A percentile compares a stretch with the other conserved stretches of the same genome.
phyloP scores from a whole-genome alignment of 2,329 filamentous ascomycete species.

The Moelleriella libera region DNA sequence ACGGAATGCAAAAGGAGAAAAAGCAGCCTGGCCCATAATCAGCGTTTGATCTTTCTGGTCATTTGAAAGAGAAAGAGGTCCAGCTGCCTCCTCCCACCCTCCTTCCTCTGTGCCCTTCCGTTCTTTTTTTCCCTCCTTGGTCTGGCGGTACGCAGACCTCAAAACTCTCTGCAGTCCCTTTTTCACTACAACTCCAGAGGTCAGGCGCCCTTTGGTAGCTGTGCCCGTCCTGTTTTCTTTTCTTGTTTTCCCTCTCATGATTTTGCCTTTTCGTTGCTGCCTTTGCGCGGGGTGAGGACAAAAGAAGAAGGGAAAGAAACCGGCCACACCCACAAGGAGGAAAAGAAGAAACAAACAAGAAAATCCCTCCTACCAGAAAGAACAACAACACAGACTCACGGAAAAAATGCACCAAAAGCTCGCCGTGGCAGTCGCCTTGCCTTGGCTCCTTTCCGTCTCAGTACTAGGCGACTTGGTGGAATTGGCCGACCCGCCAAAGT shows the following conservation, averaged over 20 bases:
- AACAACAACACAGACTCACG: no score
- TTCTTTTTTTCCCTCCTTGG: background rate
- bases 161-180: no score
- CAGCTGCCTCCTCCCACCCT: background rate
- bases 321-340: no score
- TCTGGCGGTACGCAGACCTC: no score
- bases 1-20: background rate
- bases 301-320: no score
- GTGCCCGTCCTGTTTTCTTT: background rate
- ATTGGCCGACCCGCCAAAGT: background rate
- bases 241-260: background rate
- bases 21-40: background rate
- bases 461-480: background rate
- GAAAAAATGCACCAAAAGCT: background rate
- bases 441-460: background rate
- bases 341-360: no score
- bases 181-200: no score
- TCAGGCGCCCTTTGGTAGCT: no score
- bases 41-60: no score
- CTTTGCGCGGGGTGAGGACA: background rate
- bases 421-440: background rate
- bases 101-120: background rate
- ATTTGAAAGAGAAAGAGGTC: no score
- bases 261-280: background rate
- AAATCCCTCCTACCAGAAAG: no score